Evolutionary conservation across 2,329 filamentous ascomycete species (phyloP), one percentile per base, ranked within the genome.

Genomic region (Pestalotiopsis sp.): DNA sequence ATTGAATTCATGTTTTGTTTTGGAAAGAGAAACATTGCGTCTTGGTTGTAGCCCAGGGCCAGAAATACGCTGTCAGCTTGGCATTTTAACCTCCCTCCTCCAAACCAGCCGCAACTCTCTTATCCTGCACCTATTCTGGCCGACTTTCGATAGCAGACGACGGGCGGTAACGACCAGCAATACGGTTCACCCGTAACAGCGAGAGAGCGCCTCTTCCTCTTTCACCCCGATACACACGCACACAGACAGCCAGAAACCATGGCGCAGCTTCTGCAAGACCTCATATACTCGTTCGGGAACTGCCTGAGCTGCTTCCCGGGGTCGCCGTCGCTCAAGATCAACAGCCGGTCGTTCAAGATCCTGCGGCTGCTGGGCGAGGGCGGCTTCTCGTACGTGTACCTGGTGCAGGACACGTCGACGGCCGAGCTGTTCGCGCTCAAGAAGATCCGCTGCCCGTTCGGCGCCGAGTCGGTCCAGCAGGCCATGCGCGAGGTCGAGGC

Each of bases 391-490:
- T 99, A 98, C 81, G 96, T 99, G 74, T 99, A 99, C 82, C 92
- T 99, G 68, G 96, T 99, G 69, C 93, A 98, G 85, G 94, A 98
- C 80, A 95, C 92, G 61, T 85, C 89, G 66, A 92, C 89, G 65
- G 92, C 93, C 68, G 90, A 95, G 75, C 88, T 97, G 60, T 95
- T 97, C 80, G 96, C 96, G 20, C 90, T 98, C 70, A 99, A 99
- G 82, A 99, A 99, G 87, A 99, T 99, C 80, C 91, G 95, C 78
- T 99, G 96, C 85, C 95, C 96, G 4, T 98, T 99, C 77, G 96
- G 96, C 72, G 92, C 96, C 80, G 96, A 99, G 84, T 97, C 94
- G 30, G 95, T 99, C 68, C 90, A 94, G 72, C 94, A 93, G 78
- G 96, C 96, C 64, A 91, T 98, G 86, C 95, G 95, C 80, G 96